Percentiles rank a stretch among this genome's conserved stretches.
These are phyloP conservation scores for Vaccinium myrtillus DNA, from an alignment of 148 eudicot species.

Conservation along the genomic window DNA sequence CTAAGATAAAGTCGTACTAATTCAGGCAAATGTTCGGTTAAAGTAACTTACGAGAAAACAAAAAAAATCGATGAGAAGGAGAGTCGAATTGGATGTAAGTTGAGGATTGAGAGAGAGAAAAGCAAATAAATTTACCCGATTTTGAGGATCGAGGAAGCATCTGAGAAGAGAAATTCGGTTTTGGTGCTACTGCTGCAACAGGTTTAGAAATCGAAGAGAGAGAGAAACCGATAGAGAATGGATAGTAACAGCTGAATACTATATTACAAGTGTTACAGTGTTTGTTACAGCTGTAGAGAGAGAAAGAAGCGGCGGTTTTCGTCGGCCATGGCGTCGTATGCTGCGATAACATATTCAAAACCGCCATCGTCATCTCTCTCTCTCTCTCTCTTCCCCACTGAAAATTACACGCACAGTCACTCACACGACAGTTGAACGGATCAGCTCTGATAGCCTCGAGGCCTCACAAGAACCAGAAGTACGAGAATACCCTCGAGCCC, in stretches of 20 bases:
- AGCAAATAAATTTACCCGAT: conserved; percentile 21
- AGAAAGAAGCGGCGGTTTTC: conserved; percentile 10
- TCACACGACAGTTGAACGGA: not conserved
- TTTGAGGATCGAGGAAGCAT: conserved; percentile 16
- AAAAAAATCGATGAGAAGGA: not conserved
- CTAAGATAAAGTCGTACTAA: no score
- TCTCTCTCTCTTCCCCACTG: conserved; percentile 9
- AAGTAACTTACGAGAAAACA: not conserved
- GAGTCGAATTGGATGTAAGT: not conserved
- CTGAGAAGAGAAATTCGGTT: conserved; percentile 9
- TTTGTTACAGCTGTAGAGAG: not conserved
- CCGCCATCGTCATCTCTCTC: conserved; percentile 35
- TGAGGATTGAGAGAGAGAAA: not conserved
- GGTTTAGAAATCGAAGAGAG: conserved; percentile 18
- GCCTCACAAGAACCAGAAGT: conserved; percentile 4
- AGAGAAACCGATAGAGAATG: not conserved
- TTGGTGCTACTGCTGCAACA: not conserved
- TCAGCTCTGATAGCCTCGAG: conserved; percentile 12
- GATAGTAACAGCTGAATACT: not conserved
- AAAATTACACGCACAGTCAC: not conserved
- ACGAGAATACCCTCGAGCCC: not conserved
- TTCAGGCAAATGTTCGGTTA: not conserved
- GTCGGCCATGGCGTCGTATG: conserved; percentile 16
- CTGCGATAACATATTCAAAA: conserved; percentile 28
- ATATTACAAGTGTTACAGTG: not conserved